These are phyloP conservation scores for Solanum neorickii DNA, from an alignment of 257 asterid genomes.

Conservation along the genomic window DNA sequence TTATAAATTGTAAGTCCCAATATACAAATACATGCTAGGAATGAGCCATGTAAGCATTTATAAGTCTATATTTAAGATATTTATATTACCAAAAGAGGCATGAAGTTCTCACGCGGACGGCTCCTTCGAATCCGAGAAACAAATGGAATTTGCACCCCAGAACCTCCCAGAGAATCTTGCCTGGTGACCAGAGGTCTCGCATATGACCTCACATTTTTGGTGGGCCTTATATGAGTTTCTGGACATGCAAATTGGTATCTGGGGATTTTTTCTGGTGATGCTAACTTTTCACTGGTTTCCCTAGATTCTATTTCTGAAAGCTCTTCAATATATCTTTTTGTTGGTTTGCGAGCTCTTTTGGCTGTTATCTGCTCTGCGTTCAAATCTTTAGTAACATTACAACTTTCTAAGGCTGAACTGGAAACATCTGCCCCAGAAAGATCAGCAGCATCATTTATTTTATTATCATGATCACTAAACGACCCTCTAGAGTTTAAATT, in stretches of 20 bases:
- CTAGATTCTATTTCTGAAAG: constrained; percentile 66
- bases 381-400: constrained; percentile 35
- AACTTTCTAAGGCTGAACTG: constrained; percentile 16
- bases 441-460: constrained; percentile 16
- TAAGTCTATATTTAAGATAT: background rate
- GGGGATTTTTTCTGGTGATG: constrained; percentile 17
- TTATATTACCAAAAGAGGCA: constrained; percentile 59
- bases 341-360: constrained; percentile 87
- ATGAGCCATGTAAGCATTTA: background rate
- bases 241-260: constrained; percentile 20
- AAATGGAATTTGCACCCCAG: constrained; percentile 75
- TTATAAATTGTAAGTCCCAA: background rate
- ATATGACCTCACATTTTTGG: constrained; percentile 28
- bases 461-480: constrained; percentile 13
- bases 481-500: constrained; percentile 19
- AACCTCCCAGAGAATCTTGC: constrained; percentile 81
- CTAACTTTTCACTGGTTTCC: constrained; percentile 43
- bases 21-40: background rate
- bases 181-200: constrained; percentile 45
- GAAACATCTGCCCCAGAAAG: constrained; percentile 14
- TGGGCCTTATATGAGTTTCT: constrained; percentile 23
- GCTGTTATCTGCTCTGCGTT: constrained; percentile 40
- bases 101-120: constrained; percentile 84
- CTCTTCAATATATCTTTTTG: constrained; percentile 83
- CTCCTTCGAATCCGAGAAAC: constrained; percentile 78